Conservation (phyloP, 2,329 filamentous ascomycete genomes). For the Atkinsonella hypoxylon region DNA sequence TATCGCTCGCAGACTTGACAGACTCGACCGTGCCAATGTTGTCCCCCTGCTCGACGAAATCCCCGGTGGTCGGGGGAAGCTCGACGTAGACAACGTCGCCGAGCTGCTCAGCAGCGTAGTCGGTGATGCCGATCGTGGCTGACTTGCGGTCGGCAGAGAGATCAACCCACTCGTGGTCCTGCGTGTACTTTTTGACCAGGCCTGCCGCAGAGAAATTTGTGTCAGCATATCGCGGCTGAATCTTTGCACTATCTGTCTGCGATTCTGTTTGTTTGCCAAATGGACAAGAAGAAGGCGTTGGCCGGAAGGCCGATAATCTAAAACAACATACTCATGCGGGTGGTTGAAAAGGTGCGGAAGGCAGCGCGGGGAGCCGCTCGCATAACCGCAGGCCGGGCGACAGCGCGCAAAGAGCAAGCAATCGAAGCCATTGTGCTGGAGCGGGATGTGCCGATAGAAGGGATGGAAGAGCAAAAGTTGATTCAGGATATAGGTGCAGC, state of each 20-base stretch:
- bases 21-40: constrained; percentile 91
- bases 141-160: constrained; percentile 70
- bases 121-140: constrained; percentile 73
- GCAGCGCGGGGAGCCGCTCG: constrained; percentile 24
- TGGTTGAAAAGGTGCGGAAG: constrained; percentile 32
- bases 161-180: constrained; percentile 98
- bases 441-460: neutral
- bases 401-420: constrained; percentile 39
- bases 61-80: constrained; percentile 57
- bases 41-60: constrained; percentile 64
- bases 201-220: constrained; percentile 26
- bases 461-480: neutral
- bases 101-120: constrained; percentile 82
- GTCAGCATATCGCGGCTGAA: neutral
- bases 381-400: constrained; percentile 32
- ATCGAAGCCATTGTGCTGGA: constrained; percentile 47
- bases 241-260: neutral
- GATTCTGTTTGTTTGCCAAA: too few species aligned
- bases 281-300: neutral
- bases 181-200: constrained; percentile 74
- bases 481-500: neutral
- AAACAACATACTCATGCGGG: constrained; percentile 23
- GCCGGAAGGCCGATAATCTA: neutral
- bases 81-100: constrained; percentile 97
- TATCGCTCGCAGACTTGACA: constrained; percentile 96